These are phyloP conservation scores for Tilletia indica DNA, from an alignment of 1,284 basidiomycete species.

Conservation along the genomic window DNA sequence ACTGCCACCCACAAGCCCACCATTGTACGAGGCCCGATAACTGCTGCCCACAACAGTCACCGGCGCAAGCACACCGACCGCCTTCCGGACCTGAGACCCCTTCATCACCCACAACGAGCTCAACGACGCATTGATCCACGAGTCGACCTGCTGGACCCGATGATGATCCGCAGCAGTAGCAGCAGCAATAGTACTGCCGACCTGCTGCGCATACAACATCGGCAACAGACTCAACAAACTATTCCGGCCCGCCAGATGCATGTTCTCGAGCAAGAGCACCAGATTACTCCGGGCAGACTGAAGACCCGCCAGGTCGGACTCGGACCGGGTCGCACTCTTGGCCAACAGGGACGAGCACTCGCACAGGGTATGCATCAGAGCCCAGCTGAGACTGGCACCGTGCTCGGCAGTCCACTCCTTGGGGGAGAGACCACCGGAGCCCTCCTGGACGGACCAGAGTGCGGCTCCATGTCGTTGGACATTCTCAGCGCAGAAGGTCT, in stretches of 20 bases:
- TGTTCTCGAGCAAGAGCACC: slow-evolving; percentile 11
- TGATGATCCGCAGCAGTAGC: neutral
- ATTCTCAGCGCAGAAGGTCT: slow-evolving; percentile 12
- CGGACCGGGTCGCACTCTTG: neutral
- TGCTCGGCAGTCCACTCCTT: slow-evolving; percentile 11
- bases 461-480: slow-evolving; percentile 7
- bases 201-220: slow-evolving; percentile 1
- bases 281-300: slow-evolving; percentile 12
- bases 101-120: neutral
- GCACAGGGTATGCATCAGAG: slow-evolving; percentile 9
- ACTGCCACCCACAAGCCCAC: too few relatives aligned
- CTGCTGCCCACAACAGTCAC: neutral
- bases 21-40: neutral
- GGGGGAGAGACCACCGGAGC: too few relatives aligned
- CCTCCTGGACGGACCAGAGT: neutral
- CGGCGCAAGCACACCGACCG: neutral
- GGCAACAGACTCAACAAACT: slow-evolving; percentile 11
- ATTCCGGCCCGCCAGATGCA: slow-evolving; percentile 3
- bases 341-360: slow-evolving; percentile 4
- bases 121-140: neutral
- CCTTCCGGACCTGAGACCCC: neutral
- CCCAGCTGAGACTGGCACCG: neutral
- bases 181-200: neutral
- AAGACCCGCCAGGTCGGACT: neutral
- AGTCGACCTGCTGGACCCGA: neutral